Conservation (phyloP, 2,329 filamentous ascomycete genomes). For the Fusarium setosum region DNA sequence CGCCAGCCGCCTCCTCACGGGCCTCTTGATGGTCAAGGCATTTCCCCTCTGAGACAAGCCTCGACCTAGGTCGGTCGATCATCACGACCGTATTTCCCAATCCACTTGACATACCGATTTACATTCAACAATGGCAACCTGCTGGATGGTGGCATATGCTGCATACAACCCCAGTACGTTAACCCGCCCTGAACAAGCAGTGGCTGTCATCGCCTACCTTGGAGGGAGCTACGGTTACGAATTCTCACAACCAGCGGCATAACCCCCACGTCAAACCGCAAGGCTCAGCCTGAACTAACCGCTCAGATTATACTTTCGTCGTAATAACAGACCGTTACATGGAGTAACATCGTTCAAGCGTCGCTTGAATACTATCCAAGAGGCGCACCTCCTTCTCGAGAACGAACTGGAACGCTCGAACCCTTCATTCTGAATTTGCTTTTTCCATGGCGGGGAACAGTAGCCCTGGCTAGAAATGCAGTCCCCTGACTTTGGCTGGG, state of each 20-base stretch:
- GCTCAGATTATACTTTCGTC: constrained; percentile 13
- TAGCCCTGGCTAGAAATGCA: constrained; percentile 28
- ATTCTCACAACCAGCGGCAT: not conserved
- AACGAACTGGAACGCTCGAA: constrained; percentile 15
- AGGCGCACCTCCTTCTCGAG: constrained; percentile 9
- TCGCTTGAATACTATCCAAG: constrained; percentile 6
- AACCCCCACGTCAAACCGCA: constrained; percentile 33
- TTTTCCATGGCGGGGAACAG: constrained; percentile 34
- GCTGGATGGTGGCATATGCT: constrained; percentile 5
- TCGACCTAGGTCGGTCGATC: constrained; percentile 40
- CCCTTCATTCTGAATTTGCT: constrained; percentile 28
- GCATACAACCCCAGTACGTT: not conserved
- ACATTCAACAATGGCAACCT: constrained; percentile 23
- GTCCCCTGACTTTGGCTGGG: constrained; percentile 22
- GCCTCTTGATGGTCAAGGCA: constrained; percentile 37
- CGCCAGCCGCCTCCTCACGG: constrained; percentile 33
- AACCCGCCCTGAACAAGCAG: not conserved
- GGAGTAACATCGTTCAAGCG: constrained; percentile 11
- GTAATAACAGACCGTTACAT: constrained; percentile 15
- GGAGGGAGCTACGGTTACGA: not conserved
- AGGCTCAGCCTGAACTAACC: constrained; percentile 17
- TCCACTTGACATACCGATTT: constrained; percentile 26
- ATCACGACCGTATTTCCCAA: constrained; percentile 28
- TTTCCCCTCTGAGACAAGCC: constrained; percentile 34
- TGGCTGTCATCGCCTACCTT: constrained; percentile 3